phyloP scores from a whole-genome alignment of 768 basidiomycete species.

The Mycena venus region DNA sequence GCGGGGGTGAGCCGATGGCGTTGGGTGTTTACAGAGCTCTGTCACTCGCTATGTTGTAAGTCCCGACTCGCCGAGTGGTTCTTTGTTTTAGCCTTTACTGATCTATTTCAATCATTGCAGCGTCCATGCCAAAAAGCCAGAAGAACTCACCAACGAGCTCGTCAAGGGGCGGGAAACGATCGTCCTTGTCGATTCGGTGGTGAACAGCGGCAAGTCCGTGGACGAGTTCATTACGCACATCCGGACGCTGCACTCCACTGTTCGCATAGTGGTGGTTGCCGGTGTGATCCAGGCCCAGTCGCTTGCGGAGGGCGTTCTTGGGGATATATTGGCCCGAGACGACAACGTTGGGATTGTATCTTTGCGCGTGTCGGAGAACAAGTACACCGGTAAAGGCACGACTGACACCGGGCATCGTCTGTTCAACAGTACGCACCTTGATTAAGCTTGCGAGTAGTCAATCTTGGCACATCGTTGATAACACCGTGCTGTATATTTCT shows the following conservation, averaged over 20 bases:
- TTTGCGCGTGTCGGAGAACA: constrained; percentile 37
- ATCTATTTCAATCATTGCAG: constrained; percentile 18
- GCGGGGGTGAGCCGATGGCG: constrained; percentile 43
- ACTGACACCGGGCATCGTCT: constrained; percentile 40
- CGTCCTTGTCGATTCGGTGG: constrained; percentile 41
- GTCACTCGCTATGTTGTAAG: constrained; percentile 38
- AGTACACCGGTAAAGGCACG: constrained; percentile 37
- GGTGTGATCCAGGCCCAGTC: constrained; percentile 36
- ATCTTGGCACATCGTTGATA: background rate
- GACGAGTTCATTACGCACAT: constrained; percentile 36
- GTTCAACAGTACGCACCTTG: constrained; percentile 39
- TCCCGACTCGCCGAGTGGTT: background rate
- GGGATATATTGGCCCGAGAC: constrained; percentile 29
- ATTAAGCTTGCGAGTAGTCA: constrained; percentile 14
- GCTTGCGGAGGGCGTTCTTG: constrained; percentile 25
- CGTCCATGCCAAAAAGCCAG: constrained; percentile 38
- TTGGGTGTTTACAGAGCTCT: constrained; percentile 34
- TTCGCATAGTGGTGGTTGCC: constrained; percentile 34
- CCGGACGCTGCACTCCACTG: constrained; percentile 20
- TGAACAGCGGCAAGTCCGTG: constrained; percentile 42
- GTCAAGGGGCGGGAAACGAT: constrained; percentile 28
- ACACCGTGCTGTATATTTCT: background rate
- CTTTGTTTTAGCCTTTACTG: constrained; percentile 3
- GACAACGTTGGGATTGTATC: constrained; percentile 36
- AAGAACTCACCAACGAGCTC: constrained; percentile 34